Percentiles rank a stretch among this genome's conserved stretches.
These are phyloP conservation scores for Pleoardoris graminearum DNA, from an alignment of 2,329 filamentous ascomycete species.

Conservation along the genomic window DNA sequence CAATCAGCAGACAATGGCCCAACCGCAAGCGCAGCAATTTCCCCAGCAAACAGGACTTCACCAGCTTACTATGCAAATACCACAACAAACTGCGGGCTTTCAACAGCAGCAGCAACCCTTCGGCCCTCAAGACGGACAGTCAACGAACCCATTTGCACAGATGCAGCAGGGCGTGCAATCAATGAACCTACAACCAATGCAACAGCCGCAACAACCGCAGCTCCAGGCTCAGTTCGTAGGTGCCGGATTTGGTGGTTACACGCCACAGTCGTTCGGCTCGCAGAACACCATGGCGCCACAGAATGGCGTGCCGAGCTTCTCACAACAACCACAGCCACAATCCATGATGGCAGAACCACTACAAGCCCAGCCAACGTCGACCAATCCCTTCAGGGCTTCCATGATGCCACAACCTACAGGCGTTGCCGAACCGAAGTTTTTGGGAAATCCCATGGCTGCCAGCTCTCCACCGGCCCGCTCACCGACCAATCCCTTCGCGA, in stretches of 20 bases:
- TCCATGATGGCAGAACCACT: conserved; percentile 45
- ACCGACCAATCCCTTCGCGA: conserved; percentile 87
- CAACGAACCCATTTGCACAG: conserved; percentile 95
- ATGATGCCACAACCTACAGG: conserved; percentile 61
- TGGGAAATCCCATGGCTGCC: conserved; percentile 39
- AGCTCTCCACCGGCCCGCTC: conserved; percentile 58
- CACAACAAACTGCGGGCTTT: conserved; percentile 49
- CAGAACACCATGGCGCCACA: conserved; percentile 53
- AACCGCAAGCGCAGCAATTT: conserved; percentile 40
- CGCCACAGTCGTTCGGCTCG: conserved; percentile 61
- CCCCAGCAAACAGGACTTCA: conserved; percentile 34
- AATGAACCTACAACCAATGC: conserved; percentile 34
- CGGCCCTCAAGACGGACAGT: conserved; percentile 60
- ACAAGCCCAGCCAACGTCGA: conserved; percentile 62
- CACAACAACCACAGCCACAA: conserved; percentile 44
- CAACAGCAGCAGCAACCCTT: conserved; percentile 51
- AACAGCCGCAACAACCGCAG: conserved; percentile 45
- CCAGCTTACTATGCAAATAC: conserved; percentile 34
- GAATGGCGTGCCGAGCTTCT: conserved; percentile 52
- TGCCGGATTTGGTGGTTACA: conserved; percentile 82
- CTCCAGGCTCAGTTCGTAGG: conserved; percentile 68
- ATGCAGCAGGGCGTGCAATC: conserved; percentile 66
- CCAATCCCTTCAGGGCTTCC: conserved; percentile 93
- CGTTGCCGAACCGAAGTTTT: conserved; percentile 31
- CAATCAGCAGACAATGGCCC: conserved; percentile 43